phyloP scores from a whole-genome alignment of 768 basidiomycete genomes.

The Suillus brevipes region DNA sequence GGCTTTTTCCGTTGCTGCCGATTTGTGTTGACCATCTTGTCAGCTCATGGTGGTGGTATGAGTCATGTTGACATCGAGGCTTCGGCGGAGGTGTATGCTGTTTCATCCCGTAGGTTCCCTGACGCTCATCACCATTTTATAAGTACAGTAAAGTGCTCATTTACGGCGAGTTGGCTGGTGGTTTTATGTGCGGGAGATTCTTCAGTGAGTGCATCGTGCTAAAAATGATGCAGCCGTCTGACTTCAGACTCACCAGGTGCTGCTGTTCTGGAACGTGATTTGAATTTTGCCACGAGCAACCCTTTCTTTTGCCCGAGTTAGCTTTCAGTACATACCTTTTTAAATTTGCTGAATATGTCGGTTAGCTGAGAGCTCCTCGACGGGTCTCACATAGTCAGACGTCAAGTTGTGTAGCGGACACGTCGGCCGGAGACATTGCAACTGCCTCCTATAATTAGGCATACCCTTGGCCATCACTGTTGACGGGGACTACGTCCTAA shows the following conservation, averaged over 20 bases:
- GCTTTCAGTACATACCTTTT: constrained; percentile 6
- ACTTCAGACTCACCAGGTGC: background rate
- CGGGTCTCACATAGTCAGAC: constrained; percentile 3
- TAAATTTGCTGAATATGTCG: constrained; percentile 18
- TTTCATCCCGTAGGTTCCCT: background rate
- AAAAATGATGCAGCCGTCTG: background rate
- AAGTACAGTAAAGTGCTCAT: too few relatives aligned
- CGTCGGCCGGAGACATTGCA: constrained; percentile 11
- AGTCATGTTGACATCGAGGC: constrained; percentile 16
- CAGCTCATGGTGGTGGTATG: constrained; percentile 24
- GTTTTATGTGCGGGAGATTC: constrained; percentile 16
- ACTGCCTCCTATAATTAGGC: constrained; percentile 11
- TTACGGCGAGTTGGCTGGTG: too few relatives aligned
- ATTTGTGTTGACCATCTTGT: too few relatives aligned
- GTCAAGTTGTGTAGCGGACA: constrained; percentile 10
- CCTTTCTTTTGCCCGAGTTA: too few relatives aligned
- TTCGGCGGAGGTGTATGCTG: constrained; percentile 38
- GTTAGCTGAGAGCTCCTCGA: constrained; percentile 17
- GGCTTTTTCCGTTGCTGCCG: background rate
- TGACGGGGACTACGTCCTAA: constrained; percentile 14
- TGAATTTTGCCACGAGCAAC: too few relatives aligned
- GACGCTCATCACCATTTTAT: background rate
- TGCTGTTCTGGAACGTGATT: too few relatives aligned
- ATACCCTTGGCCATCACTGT: constrained; percentile 15
- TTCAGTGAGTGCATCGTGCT: constrained; percentile 16